Evolutionary conservation across 2,329 filamentous ascomycete genomes (phyloP).

Genomic region (Trichoderma aggressivum): DNA sequence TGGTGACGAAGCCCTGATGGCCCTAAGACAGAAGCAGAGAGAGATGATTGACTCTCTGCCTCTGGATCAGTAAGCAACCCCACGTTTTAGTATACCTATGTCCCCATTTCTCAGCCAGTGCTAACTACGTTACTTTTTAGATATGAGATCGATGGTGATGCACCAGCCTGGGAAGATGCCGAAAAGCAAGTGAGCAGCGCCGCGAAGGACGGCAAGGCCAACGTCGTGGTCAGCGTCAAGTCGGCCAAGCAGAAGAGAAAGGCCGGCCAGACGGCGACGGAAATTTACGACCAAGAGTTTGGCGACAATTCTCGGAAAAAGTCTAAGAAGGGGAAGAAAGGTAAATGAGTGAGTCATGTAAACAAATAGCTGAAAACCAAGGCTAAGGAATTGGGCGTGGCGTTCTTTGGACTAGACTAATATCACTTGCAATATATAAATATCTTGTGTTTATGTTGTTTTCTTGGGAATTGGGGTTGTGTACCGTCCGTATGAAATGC

Average conservation of each 20-base stretch:
- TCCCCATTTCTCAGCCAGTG: background rate
- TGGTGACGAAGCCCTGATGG: conserved; percentile 69
- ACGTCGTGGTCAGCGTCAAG: conserved; percentile 75
- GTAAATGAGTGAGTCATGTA: conserved; percentile 10
- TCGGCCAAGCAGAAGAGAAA: conserved; percentile 75
- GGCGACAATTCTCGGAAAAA: conserved; percentile 59
- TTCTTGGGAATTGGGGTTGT: too few species aligned
- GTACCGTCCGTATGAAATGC: background rate
- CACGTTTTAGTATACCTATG: background rate
- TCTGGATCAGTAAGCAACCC: conserved; percentile 59
- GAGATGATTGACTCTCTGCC: conserved; percentile 88
- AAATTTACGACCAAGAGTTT: conserved; percentile 60
- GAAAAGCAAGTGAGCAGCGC: conserved; percentile 70
- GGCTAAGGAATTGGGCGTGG: conserved; percentile 6
- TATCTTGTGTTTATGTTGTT: background rate
- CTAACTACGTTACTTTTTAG: conserved; percentile 33
- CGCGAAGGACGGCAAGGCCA: conserved; percentile 52
- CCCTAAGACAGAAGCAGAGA: conserved; percentile 74
- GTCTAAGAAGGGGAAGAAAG: conserved; percentile 40
- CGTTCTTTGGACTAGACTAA: conserved; percentile 10
- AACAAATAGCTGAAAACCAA: background rate
- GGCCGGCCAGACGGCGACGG: conserved; percentile 57
- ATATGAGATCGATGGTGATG: conserved; percentile 63
- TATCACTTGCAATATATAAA: background rate
- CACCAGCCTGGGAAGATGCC: conserved; percentile 62